Evolutionary conservation across 176 grass and related monocot species (phyloP).

Genomic region (Echinochloa phyllopogon): DNA sequence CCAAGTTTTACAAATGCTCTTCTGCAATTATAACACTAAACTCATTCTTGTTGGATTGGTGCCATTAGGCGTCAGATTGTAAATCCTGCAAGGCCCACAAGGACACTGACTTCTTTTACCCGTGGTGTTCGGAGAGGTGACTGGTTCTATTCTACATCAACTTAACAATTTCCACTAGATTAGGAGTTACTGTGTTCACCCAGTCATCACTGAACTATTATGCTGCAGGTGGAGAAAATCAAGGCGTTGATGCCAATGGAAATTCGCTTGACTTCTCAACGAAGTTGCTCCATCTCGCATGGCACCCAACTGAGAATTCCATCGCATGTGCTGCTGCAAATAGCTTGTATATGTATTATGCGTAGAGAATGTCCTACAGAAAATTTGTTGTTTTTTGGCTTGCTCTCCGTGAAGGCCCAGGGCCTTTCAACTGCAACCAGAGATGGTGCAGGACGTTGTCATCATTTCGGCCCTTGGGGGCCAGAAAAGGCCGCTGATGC

Average conservation of each 20-base stretch:
- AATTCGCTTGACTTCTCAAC: constrained; percentile 81
- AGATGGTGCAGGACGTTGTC: constrained; percentile 29
- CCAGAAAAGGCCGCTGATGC: constrained; percentile 41
- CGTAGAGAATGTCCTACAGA: constrained; percentile 55
- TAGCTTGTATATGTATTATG: constrained; percentile 99
- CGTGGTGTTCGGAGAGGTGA: constrained; percentile 76
- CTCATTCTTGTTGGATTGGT: constrained; percentile 35
- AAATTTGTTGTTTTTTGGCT: constrained; percentile 50
- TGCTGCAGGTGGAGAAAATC: constrained; percentile 76
- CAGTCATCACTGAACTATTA: constrained; percentile 11
- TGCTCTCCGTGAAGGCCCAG: constrained; percentile 11
- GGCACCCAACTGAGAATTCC: constrained; percentile 91
- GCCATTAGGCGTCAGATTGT: constrained; percentile 64
- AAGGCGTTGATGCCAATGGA: constrained; percentile 74
- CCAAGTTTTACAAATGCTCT: constrained; percentile 30
- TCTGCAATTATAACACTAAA: constrained; percentile 23
- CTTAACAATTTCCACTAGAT: not conserved
- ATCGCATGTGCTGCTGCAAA: constrained; percentile 94
- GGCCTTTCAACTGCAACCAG: constrained; percentile 32
- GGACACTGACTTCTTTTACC: constrained; percentile 64
- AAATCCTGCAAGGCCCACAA: constrained; percentile 67
- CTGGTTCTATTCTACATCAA: constrained; percentile 11
- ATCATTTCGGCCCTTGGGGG: constrained; percentile 31
- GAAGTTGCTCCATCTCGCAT: constrained; percentile 88
- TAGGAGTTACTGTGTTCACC: constrained; percentile 10